Evolutionary conservation across 2,329 filamentous ascomycete genomes (phyloP).

Genomic region (Chaetomium sp.): DNA sequence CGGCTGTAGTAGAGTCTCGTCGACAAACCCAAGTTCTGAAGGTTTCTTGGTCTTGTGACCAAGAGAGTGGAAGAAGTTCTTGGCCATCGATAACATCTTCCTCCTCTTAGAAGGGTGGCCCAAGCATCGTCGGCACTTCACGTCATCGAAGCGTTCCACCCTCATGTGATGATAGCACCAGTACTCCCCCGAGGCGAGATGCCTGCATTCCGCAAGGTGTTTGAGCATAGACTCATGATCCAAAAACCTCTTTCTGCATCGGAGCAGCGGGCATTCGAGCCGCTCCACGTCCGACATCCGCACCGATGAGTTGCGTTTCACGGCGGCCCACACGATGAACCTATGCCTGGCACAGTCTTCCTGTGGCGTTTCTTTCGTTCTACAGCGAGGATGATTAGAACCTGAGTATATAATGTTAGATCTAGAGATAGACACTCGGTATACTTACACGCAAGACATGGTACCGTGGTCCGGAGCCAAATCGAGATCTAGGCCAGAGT

Average conservation of each 20-base stretch:
- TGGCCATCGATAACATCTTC: slow-evolving; percentile 47
- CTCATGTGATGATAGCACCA: slow-evolving; percentile 50
- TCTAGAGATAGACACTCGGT: not conserved
- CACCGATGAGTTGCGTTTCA: slow-evolving; percentile 45
- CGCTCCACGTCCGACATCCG: slow-evolving; percentile 43
- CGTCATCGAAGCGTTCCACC: slow-evolving; percentile 47
- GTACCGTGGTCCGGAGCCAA: slow-evolving; percentile 6
- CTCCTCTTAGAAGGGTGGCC: slow-evolving; percentile 46
- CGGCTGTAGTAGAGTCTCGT: slow-evolving; percentile 30
- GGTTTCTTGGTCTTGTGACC: slow-evolving; percentile 42
- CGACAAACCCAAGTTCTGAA: slow-evolving; percentile 25
- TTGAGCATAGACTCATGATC: slow-evolving; percentile 49
- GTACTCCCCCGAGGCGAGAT: slow-evolving; percentile 46
- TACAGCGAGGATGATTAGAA: slow-evolving; percentile 24
- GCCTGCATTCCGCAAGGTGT: slow-evolving; percentile 43
- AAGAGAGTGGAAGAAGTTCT: slow-evolving; percentile 47
- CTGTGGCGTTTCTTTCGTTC: slow-evolving; percentile 38
- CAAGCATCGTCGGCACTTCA: slow-evolving; percentile 43
- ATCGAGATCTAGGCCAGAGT: slow-evolving; percentile 7
- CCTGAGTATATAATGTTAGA: not conserved
- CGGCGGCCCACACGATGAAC: slow-evolving; percentile 52
- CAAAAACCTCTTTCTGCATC: slow-evolving; percentile 43
- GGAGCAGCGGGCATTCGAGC: slow-evolving; percentile 46
- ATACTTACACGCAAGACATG: slow-evolving; percentile 27
- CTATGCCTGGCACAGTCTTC: slow-evolving; percentile 47